Conservation (phyloP, 1,284 basidiomycete genomes). For the Vanrija sp. region DNA sequence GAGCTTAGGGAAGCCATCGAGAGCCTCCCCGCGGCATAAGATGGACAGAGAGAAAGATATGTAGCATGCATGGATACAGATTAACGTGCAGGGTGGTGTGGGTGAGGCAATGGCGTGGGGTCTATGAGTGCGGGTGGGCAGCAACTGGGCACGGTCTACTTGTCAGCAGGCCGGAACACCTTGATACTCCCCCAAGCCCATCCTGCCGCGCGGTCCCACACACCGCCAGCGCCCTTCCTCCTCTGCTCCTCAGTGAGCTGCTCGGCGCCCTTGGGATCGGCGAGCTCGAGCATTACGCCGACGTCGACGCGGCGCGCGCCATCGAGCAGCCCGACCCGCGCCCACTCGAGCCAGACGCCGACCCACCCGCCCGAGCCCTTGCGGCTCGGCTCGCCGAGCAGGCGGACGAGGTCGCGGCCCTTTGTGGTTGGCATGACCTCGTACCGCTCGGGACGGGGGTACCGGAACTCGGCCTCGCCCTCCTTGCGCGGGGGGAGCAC, state of each 20-base stretch:
- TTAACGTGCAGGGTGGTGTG: background rate
- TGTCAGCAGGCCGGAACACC: constrained; percentile 23
- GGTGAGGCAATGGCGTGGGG: background rate
- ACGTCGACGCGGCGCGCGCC: constrained; percentile 9
- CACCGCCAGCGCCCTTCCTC: constrained; percentile 37
- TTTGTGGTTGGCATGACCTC: constrained; percentile 56
- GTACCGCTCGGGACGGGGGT: constrained; percentile 50
- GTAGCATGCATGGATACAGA: constrained; percentile 17
- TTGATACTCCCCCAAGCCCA: constrained; percentile 46
- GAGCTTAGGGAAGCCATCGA: constrained; percentile 76
- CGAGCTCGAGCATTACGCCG: constrained; percentile 42
- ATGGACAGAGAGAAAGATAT: constrained; percentile 1
- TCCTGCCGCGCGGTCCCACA: constrained; percentile 43
- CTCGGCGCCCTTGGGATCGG: constrained; percentile 32
- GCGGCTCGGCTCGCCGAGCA: constrained; percentile 73
- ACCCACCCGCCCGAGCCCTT: constrained; percentile 89
- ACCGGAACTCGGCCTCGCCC: constrained; percentile 12
- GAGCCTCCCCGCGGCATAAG: constrained; percentile 29
- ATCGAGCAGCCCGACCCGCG: constrained; percentile 49
- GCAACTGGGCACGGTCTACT: background rate
- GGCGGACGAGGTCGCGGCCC: constrained; percentile 69
- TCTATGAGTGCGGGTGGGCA: background rate
- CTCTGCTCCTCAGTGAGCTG: constrained; percentile 26
- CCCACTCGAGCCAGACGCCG: constrained; percentile 88
- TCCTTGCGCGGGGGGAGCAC: constrained; percentile 36